A percentile compares a stretch with the other conserved stretches of the same genome.
These are phyloP conservation scores for Fistulinella prunicolor DNA, from an alignment of 768 basidiomycete genomes.

Conservation along the genomic window DNA sequence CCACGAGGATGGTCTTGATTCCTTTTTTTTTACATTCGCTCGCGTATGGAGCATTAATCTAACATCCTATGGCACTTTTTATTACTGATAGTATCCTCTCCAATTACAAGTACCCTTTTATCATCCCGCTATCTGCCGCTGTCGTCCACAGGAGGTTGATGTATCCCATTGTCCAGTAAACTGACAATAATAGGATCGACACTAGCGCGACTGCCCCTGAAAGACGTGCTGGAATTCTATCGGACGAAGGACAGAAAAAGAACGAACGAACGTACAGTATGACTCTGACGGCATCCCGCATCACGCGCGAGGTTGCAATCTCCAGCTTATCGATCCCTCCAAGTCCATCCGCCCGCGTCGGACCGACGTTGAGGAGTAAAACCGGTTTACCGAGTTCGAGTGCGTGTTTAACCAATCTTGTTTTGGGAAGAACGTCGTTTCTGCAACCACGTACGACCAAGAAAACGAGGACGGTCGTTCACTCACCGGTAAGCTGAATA, in stretches of 20 bases:
- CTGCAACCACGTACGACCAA: neutral
- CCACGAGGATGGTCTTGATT: conserved; percentile 10
- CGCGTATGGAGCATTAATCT: conserved; percentile 26
- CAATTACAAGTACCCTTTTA: conserved; percentile 5
- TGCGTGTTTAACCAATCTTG: conserved; percentile 81
- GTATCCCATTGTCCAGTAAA: conserved; percentile 60
- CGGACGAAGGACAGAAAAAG: neutral
- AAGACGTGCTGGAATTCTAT: neutral
- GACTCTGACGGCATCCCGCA: conserved; percentile 59
- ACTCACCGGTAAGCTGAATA: conserved; percentile 83
- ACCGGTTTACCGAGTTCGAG: conserved; percentile 72
- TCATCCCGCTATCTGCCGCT: conserved; percentile 11
- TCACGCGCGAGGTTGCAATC: conserved; percentile 65
- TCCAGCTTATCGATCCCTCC: conserved; percentile 77
- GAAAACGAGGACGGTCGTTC: neutral
- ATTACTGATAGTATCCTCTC: conserved; percentile 14
- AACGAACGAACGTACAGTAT: conserved; percentile 51
- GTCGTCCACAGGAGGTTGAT: conserved; percentile 46
- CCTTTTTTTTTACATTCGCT: conserved; percentile 21
- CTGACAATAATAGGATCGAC: conserved; percentile 45
- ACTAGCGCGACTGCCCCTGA: conserved; percentile 45
- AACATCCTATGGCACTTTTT: conserved; percentile 26
- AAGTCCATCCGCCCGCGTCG: conserved; percentile 77
- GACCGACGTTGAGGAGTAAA: conserved; percentile 82
- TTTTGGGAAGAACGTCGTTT: neutral